Percentiles rank a stretch among this genome's conserved stretches.
Conservation (phyloP, 768 basidiomycete genomes). For the Suillus subaureus region DNA sequence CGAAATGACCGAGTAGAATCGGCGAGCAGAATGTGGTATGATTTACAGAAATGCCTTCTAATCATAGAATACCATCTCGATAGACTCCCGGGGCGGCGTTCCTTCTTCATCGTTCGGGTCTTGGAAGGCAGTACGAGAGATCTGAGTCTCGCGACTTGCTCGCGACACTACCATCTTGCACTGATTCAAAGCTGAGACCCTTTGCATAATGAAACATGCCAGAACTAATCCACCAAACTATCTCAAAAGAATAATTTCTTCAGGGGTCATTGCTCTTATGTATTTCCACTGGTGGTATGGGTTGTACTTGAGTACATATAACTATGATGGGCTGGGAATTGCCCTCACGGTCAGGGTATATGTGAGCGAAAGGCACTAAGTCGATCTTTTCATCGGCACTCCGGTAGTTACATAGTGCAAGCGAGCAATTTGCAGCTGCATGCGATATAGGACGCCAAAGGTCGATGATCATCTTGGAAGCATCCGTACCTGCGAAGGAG, state of each 20-base stretch:
- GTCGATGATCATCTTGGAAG: constrained; percentile 51
- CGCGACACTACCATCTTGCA: constrained; percentile 37
- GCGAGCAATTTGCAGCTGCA: constrained; percentile 47
- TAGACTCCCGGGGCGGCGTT: constrained; percentile 34
- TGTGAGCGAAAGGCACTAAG: no score
- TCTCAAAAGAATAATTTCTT: constrained; percentile 49
- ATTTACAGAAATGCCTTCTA: not conserved
- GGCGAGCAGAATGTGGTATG: not conserved
- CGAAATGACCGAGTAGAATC: not conserved
- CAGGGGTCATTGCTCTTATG: constrained; percentile 42
- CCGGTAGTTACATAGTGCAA: constrained; percentile 37
- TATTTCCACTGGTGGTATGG: constrained; percentile 44
- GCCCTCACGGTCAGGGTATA: no score
- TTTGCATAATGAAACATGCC: not conserved
- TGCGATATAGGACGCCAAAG: constrained; percentile 43
- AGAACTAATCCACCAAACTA: constrained; percentile 34
- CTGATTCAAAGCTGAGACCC: constrained; percentile 33
- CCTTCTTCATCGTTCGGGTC: constrained; percentile 37
- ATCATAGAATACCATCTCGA: constrained; percentile 25
- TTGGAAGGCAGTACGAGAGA: constrained; percentile 36
- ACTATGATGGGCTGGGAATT: no score
- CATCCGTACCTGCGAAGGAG: constrained; percentile 38
- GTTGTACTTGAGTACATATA: no score
- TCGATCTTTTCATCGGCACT: no score
- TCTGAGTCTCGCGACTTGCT: no score